Evolutionary conservation across 2,329 filamentous ascomycete species (phyloP), one percentile per base, ranked within the genome.

Genomic region (Neocucurbitaria cava): DNA sequence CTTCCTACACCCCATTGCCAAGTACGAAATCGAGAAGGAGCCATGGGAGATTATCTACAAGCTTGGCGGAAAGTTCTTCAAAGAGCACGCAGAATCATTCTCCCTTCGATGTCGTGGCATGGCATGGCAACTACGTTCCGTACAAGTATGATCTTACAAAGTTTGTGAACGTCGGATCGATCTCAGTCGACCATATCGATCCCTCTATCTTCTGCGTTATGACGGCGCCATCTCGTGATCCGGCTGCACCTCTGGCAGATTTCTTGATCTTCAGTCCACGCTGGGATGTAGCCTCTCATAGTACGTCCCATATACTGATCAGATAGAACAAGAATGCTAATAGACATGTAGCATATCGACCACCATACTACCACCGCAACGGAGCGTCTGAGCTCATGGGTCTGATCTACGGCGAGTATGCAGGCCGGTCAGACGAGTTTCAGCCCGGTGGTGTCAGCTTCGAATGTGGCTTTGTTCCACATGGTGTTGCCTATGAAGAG

Each of bases 121-220:
- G 89, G 89, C 89, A 93, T 69, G 90, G 90, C 40, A 89, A 86
- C 59, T 92, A 92, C 76, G 66, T 71, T 56, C 90, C 90, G 0
- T 91, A 87, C 82, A 93, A 93, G 76, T 93, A 93, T 77, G 90
- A 92, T 66, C 82, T 93, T 1, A 88, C 87, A 23, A 85, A 89
- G 28, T 93, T 92, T 81, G 89, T 88, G 76, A 86, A 85, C 39
- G 87, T 93, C 40, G 90, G 89, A 18, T 86, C 82, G 49, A 86
- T 91, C 61, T 89, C 86, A 7, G 91, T 85, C 68, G 90, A 93
- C 72, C 90, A 93, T 69, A 89, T 89, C 1, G 90, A 93, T 69
- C 90, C 90, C 0, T 87, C 84, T 58, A 92, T 93, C 72, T 93
- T 89, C 77, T 92, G 85, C 26, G 86, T 88, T 3, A 77, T 88